Evolutionary conservation across 2,329 filamentous ascomycete genomes (phyloP).

Genomic region (Aspergillus vadensis): DNA sequence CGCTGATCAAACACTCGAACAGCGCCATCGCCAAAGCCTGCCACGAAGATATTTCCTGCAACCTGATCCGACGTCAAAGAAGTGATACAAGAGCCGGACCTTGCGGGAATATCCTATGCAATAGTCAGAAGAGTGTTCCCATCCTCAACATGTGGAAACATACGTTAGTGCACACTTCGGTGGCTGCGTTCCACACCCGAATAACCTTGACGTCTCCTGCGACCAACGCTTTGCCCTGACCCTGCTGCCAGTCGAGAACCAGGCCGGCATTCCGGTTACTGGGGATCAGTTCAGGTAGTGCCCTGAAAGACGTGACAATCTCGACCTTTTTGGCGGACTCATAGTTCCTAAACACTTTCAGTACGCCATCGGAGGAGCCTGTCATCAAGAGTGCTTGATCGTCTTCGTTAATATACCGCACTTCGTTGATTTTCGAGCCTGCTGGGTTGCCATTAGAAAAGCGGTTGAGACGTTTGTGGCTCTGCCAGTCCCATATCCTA

Average conservation of each 20-base stretch:
- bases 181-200: constrained; percentile 91
- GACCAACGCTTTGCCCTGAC: constrained; percentile 91
- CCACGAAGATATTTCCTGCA: constrained; percentile 92
- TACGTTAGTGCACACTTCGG: constrained; percentile 82
- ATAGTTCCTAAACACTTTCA: constrained; percentile 92
- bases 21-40: constrained; percentile 93
- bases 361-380: constrained; percentile 89
- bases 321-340: constrained; percentile 75
- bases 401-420: constrained; percentile 98
- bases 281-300: constrained; percentile 88
- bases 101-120: constrained; percentile 78
- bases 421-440: constrained; percentile 88
- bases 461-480: constrained; percentile 70
- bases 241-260: constrained; percentile 98
- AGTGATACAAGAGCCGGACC: constrained; percentile 93
- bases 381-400: constrained; percentile 94
- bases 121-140: not conserved
- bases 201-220: constrained; percentile 96
- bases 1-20: constrained; percentile 93
- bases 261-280: constrained; percentile 93
- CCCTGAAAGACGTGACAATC: constrained; percentile 87
- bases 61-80: constrained; percentile 97
- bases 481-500: constrained; percentile 90
- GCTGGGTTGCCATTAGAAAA: constrained; percentile 95
- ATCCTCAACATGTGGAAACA: constrained; percentile 24